Conservation (phyloP, 179 eudicot genomes). For the Spinacia oleracea region DNA sequence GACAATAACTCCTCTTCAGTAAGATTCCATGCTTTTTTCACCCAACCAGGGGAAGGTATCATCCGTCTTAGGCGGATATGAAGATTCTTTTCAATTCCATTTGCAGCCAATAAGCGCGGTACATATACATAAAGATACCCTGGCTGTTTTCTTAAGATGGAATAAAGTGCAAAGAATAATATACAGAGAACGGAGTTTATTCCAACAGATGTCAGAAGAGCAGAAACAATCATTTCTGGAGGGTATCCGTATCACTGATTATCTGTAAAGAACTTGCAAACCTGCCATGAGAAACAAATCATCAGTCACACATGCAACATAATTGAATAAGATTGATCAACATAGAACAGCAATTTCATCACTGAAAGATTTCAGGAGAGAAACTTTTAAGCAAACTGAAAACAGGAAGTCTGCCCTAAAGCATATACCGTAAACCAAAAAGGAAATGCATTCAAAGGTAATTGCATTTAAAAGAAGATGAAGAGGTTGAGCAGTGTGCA, state of each 20-base stretch:
- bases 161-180: constrained; percentile 60
- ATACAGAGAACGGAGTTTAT: constrained; percentile 62
- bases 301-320: neutral
- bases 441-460: neutral
- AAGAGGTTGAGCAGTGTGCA: neutral
- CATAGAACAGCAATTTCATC: neutral
- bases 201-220: constrained; percentile 78
- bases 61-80: constrained; percentile 41
- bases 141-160: constrained; percentile 73
- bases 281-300: neutral
- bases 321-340: neutral
- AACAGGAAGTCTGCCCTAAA: neutral
- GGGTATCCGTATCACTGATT: constrained; percentile 19
- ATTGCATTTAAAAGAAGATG: neutral
- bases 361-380: neutral
- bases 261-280: constrained; percentile 30
- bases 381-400: neutral
- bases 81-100: constrained; percentile 21
- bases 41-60: constrained; percentile 74
- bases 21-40: constrained; percentile 61
- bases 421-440: neutral
- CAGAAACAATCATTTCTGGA: constrained; percentile 57
- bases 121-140: constrained; percentile 53
- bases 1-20: constrained; percentile 70
- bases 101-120: constrained; percentile 51